Conservation (phyloP, 176 grass and related monocot species). For the Oryza meyeriana region DNA sequence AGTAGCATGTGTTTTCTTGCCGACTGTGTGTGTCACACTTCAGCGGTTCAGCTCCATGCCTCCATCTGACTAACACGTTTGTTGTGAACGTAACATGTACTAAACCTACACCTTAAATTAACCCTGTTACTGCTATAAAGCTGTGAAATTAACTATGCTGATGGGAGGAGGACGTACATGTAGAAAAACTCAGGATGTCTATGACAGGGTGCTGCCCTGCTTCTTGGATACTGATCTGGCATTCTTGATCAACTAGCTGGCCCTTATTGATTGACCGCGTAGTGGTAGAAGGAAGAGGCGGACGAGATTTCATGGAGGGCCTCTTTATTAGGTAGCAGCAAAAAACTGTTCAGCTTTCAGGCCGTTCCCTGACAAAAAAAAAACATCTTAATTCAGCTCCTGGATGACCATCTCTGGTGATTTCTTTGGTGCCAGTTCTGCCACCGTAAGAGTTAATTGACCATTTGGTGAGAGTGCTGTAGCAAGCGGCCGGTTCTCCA, state of each 20-base stretch:
- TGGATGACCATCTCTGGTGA: neutral
- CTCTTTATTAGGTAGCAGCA: slow-evolving; percentile 3
- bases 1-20: neutral
- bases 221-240: neutral
- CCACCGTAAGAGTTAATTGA: neutral
- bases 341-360: neutral
- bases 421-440: neutral
- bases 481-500: neutral
- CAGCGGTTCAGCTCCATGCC: neutral
- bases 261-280: slow-evolving; percentile 13
- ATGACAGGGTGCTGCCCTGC: neutral
- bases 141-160: neutral
- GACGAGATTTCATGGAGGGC: slow-evolving; percentile 28
- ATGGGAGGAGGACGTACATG: neutral
- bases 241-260: slow-evolving; percentile 1
- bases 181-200: neutral
- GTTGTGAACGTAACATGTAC: neutral
- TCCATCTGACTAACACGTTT: neutral
- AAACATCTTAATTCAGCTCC: neutral
- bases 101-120: neutral
- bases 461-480: neutral
- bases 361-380: neutral
- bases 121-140: neutral
- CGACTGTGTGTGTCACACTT: neutral
- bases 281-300: neutral